phyloP scores from a whole-genome alignment of 768 basidiomycete genomes.

The Mycena belliarum region DNA sequence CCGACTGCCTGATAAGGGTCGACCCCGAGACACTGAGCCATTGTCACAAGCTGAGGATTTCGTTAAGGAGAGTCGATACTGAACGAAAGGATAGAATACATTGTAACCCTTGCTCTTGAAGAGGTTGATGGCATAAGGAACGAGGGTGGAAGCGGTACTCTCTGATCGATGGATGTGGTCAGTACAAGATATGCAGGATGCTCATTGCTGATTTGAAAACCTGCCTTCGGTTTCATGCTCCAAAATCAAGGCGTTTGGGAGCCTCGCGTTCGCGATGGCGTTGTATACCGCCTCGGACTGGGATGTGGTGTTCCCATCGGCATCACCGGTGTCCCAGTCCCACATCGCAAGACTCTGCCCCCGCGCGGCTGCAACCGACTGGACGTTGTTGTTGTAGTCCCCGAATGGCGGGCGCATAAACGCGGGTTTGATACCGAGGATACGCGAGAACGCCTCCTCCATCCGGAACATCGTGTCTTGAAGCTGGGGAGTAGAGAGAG shows the following conservation, averaged over 20 bases:
- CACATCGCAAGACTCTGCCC: conserved; percentile 36
- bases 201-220: conserved; percentile 3
- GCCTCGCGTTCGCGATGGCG: conserved; percentile 24
- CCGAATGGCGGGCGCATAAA: conserved; percentile 48
- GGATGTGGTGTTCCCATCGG: conserved; percentile 26
- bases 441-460: conserved; percentile 25
- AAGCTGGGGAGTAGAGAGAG: conserved; percentile 34
- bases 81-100: conserved; percentile 1
- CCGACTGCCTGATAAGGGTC: conserved; percentile 33
- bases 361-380: conserved; percentile 30
- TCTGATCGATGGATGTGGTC: too few species aligned
- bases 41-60: conserved; percentile 33
- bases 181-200: neutral
- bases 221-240: conserved; percentile 36
- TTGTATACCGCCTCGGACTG: conserved; percentile 28
- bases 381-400: conserved; percentile 42
- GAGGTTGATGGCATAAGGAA: conserved; percentile 8
- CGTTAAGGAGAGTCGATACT: neutral
- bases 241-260: conserved; percentile 32
- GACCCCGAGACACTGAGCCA: conserved; percentile 40
- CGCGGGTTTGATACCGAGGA: conserved; percentile 36
- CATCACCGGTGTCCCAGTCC: conserved; percentile 42
- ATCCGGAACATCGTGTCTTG: conserved; percentile 38
- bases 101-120: conserved; percentile 26
- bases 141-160: conserved; percentile 5